These are phyloP conservation scores for Thelephora ganbajun DNA, from an alignment of 768 basidiomycete genomes.

Conservation along the genomic window DNA sequence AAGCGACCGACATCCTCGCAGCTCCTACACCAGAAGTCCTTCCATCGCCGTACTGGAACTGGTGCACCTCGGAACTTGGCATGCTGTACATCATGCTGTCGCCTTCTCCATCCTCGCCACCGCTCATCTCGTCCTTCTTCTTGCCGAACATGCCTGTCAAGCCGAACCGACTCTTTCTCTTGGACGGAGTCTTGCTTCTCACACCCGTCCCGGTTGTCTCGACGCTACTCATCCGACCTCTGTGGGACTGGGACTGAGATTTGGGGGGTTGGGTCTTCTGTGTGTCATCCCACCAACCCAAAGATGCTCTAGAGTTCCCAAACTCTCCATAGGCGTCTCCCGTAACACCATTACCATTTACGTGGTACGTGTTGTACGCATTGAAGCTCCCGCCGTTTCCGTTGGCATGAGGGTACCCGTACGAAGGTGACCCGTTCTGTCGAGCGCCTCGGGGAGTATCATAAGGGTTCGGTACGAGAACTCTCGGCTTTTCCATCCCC, in stretches of 20 bases:
- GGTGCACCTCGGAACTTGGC: conserved; percentile 15
- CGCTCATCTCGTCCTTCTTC: conserved; percentile 31
- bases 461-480: conserved; percentile 31
- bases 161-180: conserved; percentile 66
- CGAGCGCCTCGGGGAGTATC: conserved; percentile 15
- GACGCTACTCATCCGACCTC: background rate
- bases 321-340: conserved; percentile 52
- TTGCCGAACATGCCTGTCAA: conserved; percentile 55
- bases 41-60: conserved; percentile 13
- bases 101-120: conserved; percentile 25
- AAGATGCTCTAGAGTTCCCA: conserved; percentile 48
- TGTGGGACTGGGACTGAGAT: background rate
- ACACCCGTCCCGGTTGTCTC: conserved; percentile 5
- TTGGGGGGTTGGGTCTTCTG: background rate
- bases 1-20: conserved; percentile 47
- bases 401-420: conserved; percentile 6
- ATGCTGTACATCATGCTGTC: conserved; percentile 35
- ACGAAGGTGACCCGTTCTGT: conserved; percentile 34
- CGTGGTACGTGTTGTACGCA: background rate
- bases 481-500: conserved; percentile 27
- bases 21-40: conserved; percentile 3
- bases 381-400: conserved; percentile 13
- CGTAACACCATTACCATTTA: no score
- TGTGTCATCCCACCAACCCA: conserved; percentile 21
- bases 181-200: conserved; percentile 14